Base-by-base conservation (phyloP, 2,329 filamentous ascomycete species). In the Pyrenochaeta sp. region DNA sequence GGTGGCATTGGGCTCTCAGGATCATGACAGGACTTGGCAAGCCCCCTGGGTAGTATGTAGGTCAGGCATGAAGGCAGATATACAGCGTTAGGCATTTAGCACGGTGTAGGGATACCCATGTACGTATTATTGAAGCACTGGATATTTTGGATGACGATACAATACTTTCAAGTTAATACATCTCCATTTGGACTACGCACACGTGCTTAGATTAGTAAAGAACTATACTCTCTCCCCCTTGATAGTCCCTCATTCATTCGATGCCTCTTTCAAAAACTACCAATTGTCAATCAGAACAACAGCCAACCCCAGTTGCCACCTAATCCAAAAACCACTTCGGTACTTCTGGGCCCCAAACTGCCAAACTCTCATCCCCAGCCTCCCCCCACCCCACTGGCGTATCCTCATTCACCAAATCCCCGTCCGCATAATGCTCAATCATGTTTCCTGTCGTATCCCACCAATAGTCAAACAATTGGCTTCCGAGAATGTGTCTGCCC, bases 401-500 rank as follows among this genome's bases (percentile, higher is more conserved):
- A 56, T 84, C 78, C 54, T 84, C 78, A 60, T 86, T 86, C 1
- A 90, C 81, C 60, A 88, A 63, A 73, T 91, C 88, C 1, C 88
- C 88, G 69, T 90, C 88, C 14, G 87, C 85, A 63, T 90, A 91
- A 71, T 90, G 87, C 74, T 89, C 87, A 66, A 89, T 76, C 72
- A 89, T 88, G 66, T 88, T 87, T 0, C 79, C 79, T 2, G 78
- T 81, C 0, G 84, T 83, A 72, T 90, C 87, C 66, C 84, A 87
- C 87, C 87, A 90, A 71, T 90, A 90, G 66, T 90, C 87, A 62
- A 91, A 91, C 45, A 91, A 85, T 75, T 90, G 88, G 58, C 82
- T 86, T 3, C 88, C 88, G 63, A 90, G 79, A 18, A 90, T 82
- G 76, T 91, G 88, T 46, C 89, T 75, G 0, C 89, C 89, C 0